A percentile compares a stretch with the other conserved stretches of the same genome.
Conservation (phyloP, 805 yeast genomes). For the Pichia phayaonensis region DNA sequence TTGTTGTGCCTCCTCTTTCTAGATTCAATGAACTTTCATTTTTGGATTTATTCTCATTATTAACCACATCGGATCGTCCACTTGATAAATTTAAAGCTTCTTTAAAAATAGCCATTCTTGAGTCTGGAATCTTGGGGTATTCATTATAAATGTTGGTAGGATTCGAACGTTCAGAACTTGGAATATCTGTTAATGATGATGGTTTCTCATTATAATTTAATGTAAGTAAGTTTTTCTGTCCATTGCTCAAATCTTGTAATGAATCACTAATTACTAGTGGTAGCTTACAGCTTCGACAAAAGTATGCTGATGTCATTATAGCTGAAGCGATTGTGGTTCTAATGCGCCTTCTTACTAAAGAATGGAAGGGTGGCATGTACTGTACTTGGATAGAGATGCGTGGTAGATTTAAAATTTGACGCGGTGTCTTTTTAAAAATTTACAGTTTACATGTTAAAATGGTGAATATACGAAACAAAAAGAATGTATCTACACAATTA, state of each 20-base stretch:
- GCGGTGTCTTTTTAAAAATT: background rate
- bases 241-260: constrained; percentile 40
- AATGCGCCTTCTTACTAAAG: too few relatives aligned
- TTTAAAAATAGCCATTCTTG: constrained; percentile 32
- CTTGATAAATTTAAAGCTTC: constrained; percentile 23
- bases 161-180: background rate
- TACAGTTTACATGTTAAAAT: background rate
- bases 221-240: constrained; percentile 48
- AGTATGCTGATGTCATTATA: constrained; percentile 3
- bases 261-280: constrained; percentile 53
- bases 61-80: constrained; percentile 16
- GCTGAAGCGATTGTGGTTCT: too few relatives aligned
- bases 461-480: background rate
- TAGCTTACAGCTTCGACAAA: constrained; percentile 57
- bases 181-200: background rate
- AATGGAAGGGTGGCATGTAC: too few relatives aligned
- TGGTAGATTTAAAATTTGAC: background rate
- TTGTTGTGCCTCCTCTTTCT: background rate
- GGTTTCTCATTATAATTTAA: constrained; percentile 25
- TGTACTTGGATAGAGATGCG: too few relatives aligned
- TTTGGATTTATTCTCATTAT: background rate
- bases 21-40: background rate
- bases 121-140: constrained; percentile 30
- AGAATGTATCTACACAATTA: constrained; percentile 7
- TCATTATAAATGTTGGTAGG: constrained; percentile 18